Conservation (phyloP, 768 basidiomycete genomes). For the Suillus spraguei region DNA sequence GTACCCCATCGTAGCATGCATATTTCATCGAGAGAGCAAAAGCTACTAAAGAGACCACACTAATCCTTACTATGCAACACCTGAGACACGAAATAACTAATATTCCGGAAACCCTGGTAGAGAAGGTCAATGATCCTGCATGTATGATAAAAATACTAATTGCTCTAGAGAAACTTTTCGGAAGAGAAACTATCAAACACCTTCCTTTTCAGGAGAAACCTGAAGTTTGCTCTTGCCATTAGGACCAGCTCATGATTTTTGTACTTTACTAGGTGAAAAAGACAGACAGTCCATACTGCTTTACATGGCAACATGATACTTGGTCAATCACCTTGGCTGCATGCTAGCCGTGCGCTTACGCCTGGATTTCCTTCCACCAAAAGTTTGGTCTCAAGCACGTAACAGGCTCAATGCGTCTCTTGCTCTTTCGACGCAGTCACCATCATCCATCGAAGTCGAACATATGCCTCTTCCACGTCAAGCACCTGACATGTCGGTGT, state of each 20-base stretch:
- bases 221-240: background rate
- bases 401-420: constrained; percentile 28
- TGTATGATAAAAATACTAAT: no score
- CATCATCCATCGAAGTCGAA: constrained; percentile 37
- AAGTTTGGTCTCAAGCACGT: constrained; percentile 22
- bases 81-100: no score
- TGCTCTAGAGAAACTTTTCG: no score
- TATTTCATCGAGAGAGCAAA: background rate
- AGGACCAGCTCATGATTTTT: constrained; percentile 3
- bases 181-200: background rate
- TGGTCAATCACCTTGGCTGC: constrained; percentile 17
- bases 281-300: background rate
- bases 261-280: background rate
- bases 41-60: background rate
- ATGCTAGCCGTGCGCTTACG: constrained; percentile 20
- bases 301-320: constrained; percentile 30
- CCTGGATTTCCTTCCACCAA: constrained; percentile 17
- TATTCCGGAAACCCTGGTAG: no score
- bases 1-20: background rate
- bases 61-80: no score
- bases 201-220: background rate
- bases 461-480: constrained; percentile 36
- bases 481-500: constrained; percentile 36
- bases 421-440: constrained; percentile 29
- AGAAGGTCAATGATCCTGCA: no score